Conservation (phyloP, 768 basidiomycete genomes). For the Lentinula edodes region DNA sequence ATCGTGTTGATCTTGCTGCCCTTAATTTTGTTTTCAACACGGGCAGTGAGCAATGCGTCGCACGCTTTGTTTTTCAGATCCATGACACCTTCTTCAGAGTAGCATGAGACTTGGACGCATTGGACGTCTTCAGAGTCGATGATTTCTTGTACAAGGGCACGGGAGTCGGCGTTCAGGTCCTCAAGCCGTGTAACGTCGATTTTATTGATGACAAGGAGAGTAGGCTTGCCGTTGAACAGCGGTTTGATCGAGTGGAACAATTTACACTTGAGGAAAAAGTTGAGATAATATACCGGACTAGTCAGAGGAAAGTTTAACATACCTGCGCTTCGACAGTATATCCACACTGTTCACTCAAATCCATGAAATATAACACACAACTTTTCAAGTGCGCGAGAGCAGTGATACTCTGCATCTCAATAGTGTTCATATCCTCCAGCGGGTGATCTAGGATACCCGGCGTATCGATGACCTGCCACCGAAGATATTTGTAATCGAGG, state of each 20-base stretch:
- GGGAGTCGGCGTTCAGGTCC: slow-evolving; percentile 73
- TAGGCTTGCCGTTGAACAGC: slow-evolving; percentile 90
- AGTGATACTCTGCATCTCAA: slow-evolving; percentile 99
- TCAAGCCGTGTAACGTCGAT: slow-evolving; percentile 88
- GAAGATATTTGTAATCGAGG: slow-evolving; percentile 97
- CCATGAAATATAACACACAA: slow-evolving; percentile 98
- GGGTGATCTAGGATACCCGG: slow-evolving; percentile 98
- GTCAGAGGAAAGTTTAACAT: not conserved
- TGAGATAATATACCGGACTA: not conserved
- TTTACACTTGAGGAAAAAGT: slow-evolving; percentile 64
- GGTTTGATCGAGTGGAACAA: slow-evolving; percentile 99
- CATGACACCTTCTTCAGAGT: slow-evolving; percentile 98
- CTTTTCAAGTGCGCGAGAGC: slow-evolving; percentile 94
- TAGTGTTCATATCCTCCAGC: slow-evolving; percentile 99
- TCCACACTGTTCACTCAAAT: slow-evolving; percentile 96
- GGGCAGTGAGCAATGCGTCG: slow-evolving; percentile 90
- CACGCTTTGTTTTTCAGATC: slow-evolving; percentile 93
- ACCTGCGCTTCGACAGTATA: slow-evolving; percentile 97
- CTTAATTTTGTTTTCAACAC: slow-evolving; percentile 91
- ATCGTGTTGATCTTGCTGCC: slow-evolving; percentile 90
- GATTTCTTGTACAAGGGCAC: slow-evolving; percentile 83
- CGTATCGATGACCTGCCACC: slow-evolving; percentile 99
- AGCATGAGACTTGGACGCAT: slow-evolving; percentile 84
- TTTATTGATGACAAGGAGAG: slow-evolving; percentile 95
- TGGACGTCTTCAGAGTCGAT: slow-evolving; percentile 66